Evolutionary conservation across 495 filamentous ascomycete genomes (phyloP).

Genomic region (Friedmanniomyces simplex): DNA sequence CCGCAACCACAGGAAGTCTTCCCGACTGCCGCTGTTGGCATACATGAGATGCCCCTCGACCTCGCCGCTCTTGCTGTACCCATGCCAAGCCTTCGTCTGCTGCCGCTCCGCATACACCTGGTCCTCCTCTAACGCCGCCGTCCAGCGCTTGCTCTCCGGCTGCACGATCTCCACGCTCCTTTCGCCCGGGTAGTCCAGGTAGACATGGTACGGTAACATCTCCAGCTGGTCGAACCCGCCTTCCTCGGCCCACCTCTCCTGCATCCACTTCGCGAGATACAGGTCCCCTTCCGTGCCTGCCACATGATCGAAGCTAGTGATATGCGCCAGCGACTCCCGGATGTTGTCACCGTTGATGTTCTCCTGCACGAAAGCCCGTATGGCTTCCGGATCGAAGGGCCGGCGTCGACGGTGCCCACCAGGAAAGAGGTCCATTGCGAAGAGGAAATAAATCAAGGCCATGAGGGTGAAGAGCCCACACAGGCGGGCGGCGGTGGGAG

Average conservation of each 20-base stretch:
- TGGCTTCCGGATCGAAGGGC: constrained; percentile 54
- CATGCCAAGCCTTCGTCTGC: constrained; percentile 72
- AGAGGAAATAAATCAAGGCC: constrained; percentile 66
- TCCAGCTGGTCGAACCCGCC: constrained; percentile 61
- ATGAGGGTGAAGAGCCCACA: constrained; percentile 66
- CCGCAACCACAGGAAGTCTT: constrained; percentile 65
- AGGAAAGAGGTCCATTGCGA: constrained; percentile 70
- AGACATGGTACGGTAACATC: constrained; percentile 68
- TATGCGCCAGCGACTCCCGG: constrained; percentile 54
- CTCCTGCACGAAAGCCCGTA: constrained; percentile 57
- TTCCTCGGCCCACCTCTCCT: constrained; percentile 52
- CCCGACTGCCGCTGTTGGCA: constrained; percentile 77
- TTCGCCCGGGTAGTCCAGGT: constrained; percentile 84
- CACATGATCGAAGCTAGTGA: constrained; percentile 73
- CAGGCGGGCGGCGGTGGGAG: constrained; percentile 45
- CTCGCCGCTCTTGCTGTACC: constrained; percentile 76
- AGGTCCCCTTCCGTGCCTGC: constrained; percentile 87
- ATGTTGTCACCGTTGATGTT: constrained; percentile 59
- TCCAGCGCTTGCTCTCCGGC: constrained; percentile 59
- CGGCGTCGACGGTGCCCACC: constrained; percentile 23
- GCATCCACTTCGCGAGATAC: constrained; percentile 68
- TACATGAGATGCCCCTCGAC: constrained; percentile 90
- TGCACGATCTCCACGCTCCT: constrained; percentile 74
- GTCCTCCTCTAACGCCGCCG: constrained; percentile 76
- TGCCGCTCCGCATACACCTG: constrained; percentile 39